A percentile compares a stretch with the other conserved stretches of the same genome.
Conservation (phyloP, 2,329 filamentous ascomycete species). For the Davidsoniella virescens region DNA sequence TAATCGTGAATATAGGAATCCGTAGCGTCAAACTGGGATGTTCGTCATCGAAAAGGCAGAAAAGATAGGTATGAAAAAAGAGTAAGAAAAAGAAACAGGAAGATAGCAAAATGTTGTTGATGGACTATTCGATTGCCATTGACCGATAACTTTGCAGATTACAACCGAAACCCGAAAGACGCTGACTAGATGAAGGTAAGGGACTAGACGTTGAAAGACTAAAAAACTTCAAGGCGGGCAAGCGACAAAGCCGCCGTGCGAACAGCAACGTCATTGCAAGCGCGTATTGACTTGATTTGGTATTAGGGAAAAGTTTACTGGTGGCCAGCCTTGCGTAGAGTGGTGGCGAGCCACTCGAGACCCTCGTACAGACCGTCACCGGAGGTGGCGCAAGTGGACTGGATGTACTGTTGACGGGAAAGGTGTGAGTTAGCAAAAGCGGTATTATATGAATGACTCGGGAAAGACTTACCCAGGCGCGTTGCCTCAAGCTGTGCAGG, state of each 20-base stretch:
- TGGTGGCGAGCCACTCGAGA: conserved; percentile 82
- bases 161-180: conserved; percentile 36
- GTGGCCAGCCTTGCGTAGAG: conserved; percentile 59
- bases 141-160: conserved; percentile 38
- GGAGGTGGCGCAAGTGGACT: conserved; percentile 97
- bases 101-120: conserved; percentile 21
- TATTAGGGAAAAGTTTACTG: conserved; percentile 30
- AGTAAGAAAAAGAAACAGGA: conserved; percentile 15
- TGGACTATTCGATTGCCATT: conserved; percentile 40
- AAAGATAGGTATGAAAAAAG: conserved; percentile 20
- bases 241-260: conserved; percentile 6
- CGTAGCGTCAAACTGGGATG: no score
- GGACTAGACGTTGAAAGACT: conserved; percentile 13
- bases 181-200: conserved; percentile 13
- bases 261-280: conserved; percentile 11
- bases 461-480: conserved; percentile 72
- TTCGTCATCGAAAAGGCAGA: conserved; percentile 9
- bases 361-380: conserved; percentile 99
- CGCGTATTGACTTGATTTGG: conserved; percentile 13
- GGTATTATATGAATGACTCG: background rate
- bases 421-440: conserved; percentile 15
- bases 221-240: conserved; percentile 12
- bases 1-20: conserved; percentile 14
- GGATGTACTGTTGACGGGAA: conserved; percentile 58
- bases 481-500: conserved; percentile 96